Conservation (phyloP, 371 early-diverging fungal genomes). For the Synchytrium microbalum region DNA sequence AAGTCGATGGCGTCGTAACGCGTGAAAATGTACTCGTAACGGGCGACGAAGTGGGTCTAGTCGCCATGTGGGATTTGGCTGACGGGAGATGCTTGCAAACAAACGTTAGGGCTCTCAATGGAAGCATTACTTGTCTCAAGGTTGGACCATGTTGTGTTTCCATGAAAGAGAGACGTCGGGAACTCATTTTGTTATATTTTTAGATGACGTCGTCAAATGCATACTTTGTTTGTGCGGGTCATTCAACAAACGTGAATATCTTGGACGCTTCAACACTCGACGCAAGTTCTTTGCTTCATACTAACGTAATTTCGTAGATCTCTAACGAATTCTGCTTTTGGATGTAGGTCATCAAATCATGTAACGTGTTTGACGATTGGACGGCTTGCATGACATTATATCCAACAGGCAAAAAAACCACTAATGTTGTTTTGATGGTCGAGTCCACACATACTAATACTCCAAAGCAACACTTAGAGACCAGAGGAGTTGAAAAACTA, state of each 20-base stretch:
- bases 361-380: constrained; percentile 38
- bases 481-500: constrained; percentile 13
- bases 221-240: constrained; percentile 17
- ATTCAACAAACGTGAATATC: constrained; percentile 31
- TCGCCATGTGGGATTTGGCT: constrained; percentile 60
- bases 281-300: too few relatives aligned
- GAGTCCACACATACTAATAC: not conserved
- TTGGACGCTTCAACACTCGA: constrained; percentile 42
- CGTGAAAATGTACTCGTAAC: not conserved
- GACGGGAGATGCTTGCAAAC: constrained; percentile 65
- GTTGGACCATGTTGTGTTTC: constrained; percentile 18
- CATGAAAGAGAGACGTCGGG: too few relatives aligned
- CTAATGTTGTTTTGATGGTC: not conserved
- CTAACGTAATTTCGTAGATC: too few relatives aligned
- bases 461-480: constrained; percentile 9
- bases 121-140: constrained; percentile 44
- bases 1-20: not conserved
- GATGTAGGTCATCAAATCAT: not conserved
- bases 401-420: constrained; percentile 42
- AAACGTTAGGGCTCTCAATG: constrained; percentile 48
- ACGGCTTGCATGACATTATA: constrained; percentile 49
- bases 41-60: constrained; percentile 5
- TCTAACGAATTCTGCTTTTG: not conserved
- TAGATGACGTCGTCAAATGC: constrained; percentile 18
- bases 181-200: not conserved